Percentiles rank a stretch among this genome's conserved stretches.
phyloP scores from a whole-genome alignment of 768 basidiomycete species.

The Pholiota conissans region DNA sequence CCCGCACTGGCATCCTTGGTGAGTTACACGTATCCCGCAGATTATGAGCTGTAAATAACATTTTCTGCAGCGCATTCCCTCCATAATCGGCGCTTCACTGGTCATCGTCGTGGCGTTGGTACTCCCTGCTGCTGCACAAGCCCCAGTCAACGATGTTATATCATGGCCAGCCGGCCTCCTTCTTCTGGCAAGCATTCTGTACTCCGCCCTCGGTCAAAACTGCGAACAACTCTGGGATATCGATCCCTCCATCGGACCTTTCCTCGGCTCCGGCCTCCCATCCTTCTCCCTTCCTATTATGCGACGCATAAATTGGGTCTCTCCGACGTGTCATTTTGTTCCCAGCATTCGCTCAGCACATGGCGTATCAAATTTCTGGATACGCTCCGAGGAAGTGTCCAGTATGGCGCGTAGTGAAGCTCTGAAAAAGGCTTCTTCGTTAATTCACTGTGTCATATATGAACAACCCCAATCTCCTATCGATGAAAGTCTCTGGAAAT shows the following conservation, averaged over 20 bases:
- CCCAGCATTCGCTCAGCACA: slow-evolving; percentile 20
- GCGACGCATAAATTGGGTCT: slow-evolving; percentile 21
- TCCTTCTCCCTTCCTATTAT: slow-evolving; percentile 13
- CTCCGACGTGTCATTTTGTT: slow-evolving; percentile 27
- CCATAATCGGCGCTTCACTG: too few species aligned
- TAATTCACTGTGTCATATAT: slow-evolving; percentile 5
- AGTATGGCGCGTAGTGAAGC: slow-evolving; percentile 17
- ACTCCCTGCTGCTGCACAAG: too few species aligned
- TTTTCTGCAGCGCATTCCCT: too few species aligned
- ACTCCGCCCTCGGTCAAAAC: slow-evolving; percentile 25
- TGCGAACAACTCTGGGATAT: slow-evolving; percentile 25
- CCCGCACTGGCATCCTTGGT: too few species aligned
- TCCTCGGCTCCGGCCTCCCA: slow-evolving; percentile 20
- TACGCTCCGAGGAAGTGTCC: slow-evolving; percentile 21
- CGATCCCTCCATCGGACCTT: slow-evolving; percentile 25
- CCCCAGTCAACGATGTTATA: background rate
- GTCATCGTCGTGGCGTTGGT: too few species aligned
- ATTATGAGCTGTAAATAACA: too few species aligned
- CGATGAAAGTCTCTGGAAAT: slow-evolving; percentile 10
- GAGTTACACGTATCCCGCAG: too few species aligned
- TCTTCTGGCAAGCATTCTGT: slow-evolving; percentile 28
- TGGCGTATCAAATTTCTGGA: slow-evolving; percentile 27
- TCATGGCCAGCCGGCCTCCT: slow-evolving; percentile 2
- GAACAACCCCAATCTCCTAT: background rate
- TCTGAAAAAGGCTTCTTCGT: slow-evolving; percentile 14